phyloP scores from a whole-genome alignment of 2,329 filamentous ascomycete species.

The Penicillium vulpinum region DNA sequence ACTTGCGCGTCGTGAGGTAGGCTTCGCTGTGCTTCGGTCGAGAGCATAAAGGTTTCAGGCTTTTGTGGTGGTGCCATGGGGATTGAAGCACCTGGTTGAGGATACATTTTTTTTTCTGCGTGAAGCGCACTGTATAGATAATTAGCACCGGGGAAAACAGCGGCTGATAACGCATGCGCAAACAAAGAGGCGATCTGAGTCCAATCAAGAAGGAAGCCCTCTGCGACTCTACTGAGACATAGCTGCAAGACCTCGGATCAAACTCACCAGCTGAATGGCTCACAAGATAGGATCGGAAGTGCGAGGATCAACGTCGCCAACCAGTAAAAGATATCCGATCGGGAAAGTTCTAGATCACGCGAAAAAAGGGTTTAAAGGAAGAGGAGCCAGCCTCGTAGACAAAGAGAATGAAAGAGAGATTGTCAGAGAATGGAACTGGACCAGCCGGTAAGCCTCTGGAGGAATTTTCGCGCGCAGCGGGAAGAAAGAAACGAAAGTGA shows the following conservation, averaged over 20 bases:
- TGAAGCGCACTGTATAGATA: slow-evolving; percentile 11
- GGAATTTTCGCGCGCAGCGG: slow-evolving; percentile 37
- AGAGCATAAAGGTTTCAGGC: slow-evolving; percentile 98
- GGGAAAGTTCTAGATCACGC: slow-evolving; percentile 14
- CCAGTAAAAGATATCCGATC: slow-evolving; percentile 10
- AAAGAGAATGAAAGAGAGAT: slow-evolving; percentile 31
- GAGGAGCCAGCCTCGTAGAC: slow-evolving; percentile 42
- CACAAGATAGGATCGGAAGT: slow-evolving; percentile 9
- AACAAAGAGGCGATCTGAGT: slow-evolving; percentile 19
- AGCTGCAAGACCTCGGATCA: slow-evolving; percentile 19
- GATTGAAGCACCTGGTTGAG: slow-evolving; percentile 75
- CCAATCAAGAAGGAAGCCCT: slow-evolving; percentile 7
- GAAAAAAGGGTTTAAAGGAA: not conserved
- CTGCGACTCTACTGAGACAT: slow-evolving; percentile 13
- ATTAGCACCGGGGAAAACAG: slow-evolving; percentile 25
- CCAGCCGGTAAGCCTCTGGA: slow-evolving; percentile 39
- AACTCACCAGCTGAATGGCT: slow-evolving; percentile 16
- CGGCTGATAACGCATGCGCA: slow-evolving; percentile 16
- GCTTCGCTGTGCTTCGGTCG: slow-evolving; percentile 93
- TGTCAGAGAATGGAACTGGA: slow-evolving; percentile 34
- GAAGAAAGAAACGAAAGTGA: slow-evolving; percentile 33
- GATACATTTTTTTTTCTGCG: slow-evolving; percentile 62
- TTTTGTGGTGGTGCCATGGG: slow-evolving; percentile 91
- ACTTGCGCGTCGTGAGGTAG: slow-evolving; percentile 95
- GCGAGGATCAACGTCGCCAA: slow-evolving; percentile 10